phyloP scores from a whole-genome alignment of 129 eudicot species.

The Gnaphalium uliginosum region DNA sequence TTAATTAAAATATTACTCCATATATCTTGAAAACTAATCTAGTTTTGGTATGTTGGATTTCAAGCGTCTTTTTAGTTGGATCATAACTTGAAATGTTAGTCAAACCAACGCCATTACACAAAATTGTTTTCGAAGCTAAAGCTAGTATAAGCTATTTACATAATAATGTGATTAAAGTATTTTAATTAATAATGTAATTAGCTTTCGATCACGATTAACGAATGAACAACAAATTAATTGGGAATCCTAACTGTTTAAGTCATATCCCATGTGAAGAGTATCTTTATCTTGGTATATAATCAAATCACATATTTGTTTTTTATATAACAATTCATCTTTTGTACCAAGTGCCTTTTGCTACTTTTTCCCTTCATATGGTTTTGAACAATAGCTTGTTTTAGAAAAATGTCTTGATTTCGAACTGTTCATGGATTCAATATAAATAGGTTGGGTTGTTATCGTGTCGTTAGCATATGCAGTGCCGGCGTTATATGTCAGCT shows the following conservation, averaged over 20 bases:
- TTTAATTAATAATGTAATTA: neutral
- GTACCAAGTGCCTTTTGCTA: slow-evolving; percentile 27
- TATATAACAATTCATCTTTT: slow-evolving; percentile 23
- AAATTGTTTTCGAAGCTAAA: neutral
- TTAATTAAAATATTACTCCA: neutral
- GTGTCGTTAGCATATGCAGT: neutral
- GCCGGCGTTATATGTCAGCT: neutral
- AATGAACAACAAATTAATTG: slow-evolving; percentile 23
- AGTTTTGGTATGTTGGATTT: neutral
- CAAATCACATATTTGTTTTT: slow-evolving; percentile 31
- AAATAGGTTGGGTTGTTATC: slow-evolving; percentile 15
- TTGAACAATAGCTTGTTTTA: slow-evolving; percentile 18
- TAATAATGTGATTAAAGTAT: neutral
- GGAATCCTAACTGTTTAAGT: slow-evolving; percentile 27
- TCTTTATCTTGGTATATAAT: slow-evolving; percentile 37
- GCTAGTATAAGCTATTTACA: neutral
- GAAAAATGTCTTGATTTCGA: slow-evolving; percentile 7
- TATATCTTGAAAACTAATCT: neutral
- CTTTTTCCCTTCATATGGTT: slow-evolving; percentile 23
- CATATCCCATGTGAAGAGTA: slow-evolving; percentile 38
- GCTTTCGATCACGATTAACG: slow-evolving; percentile 3
- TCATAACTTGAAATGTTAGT: slow-evolving; percentile 26
- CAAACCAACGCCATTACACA: slow-evolving; percentile 9
- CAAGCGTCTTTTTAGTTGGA: neutral
- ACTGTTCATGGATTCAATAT: slow-evolving; percentile 12